Evolutionary conservation across 139 green algal genomes (phyloP).

Genomic region (Nannochloris sp.): DNA sequence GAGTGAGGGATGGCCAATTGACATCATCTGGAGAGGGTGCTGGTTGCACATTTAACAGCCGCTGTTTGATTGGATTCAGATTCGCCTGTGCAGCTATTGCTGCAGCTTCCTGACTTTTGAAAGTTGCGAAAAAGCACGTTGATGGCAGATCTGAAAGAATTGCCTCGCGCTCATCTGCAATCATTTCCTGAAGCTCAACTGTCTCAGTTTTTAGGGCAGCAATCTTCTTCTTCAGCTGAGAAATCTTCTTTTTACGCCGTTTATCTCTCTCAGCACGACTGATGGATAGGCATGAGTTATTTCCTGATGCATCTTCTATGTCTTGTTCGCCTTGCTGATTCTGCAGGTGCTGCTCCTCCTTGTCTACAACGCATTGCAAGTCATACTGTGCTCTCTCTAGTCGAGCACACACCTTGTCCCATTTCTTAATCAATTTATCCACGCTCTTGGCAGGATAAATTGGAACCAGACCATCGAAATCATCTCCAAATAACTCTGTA

Average conservation of each 20-base stretch:
- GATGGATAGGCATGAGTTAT: not conserved
- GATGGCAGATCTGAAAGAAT: slow-evolving; percentile 29
- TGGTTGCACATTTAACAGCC: slow-evolving; percentile 23
- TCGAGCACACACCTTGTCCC: slow-evolving; percentile 16
- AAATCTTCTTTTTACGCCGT: not conserved
- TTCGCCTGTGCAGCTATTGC: slow-evolving; percentile 25
- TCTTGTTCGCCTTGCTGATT: not conserved
- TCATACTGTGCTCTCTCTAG: slow-evolving; percentile 22
- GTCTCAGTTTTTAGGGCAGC: not conserved
- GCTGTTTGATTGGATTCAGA: slow-evolving; percentile 32
- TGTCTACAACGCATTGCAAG: not conserved
- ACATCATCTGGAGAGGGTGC: slow-evolving; percentile 27
- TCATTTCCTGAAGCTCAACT: slow-evolving; percentile 1
- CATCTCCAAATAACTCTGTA: slow-evolving; percentile 25
- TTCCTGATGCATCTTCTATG: not conserved
- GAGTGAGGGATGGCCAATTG: slow-evolving; percentile 27
- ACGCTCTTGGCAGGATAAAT: slow-evolving; percentile 28
- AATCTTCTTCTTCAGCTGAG: slow-evolving; percentile 7
- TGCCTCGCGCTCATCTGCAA: not conserved
- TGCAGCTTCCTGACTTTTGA: slow-evolving; percentile 24
- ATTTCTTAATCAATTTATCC: slow-evolving; percentile 17
- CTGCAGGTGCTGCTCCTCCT: not conserved
- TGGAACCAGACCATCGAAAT: slow-evolving; percentile 30
- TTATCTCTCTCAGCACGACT: not conserved
- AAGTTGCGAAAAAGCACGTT: slow-evolving; percentile 36